phyloP scores from a whole-genome alignment of 2,329 filamentous ascomycete genomes.

The Colletotrichum magnum region DNA sequence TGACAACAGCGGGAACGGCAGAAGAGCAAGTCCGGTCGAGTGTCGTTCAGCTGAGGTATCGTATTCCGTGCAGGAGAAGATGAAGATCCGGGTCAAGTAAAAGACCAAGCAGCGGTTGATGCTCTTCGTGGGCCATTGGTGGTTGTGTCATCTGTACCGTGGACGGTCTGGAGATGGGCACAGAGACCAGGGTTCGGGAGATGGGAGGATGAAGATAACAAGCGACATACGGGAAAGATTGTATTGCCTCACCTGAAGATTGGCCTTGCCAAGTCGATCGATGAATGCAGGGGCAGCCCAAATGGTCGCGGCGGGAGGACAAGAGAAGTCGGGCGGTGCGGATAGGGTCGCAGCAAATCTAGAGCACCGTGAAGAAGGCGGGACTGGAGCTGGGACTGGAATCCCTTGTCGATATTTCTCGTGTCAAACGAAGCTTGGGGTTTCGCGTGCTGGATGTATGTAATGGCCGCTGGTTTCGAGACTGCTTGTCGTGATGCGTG shows the following conservation, averaged over 20 bases:
- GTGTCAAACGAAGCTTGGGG: slow-evolving; percentile 6
- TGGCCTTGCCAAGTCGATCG: slow-evolving; percentile 29
- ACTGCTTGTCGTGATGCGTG: slow-evolving; percentile 4
- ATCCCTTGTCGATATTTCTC: slow-evolving; percentile 15
- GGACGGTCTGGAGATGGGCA: background rate
- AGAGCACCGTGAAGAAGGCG: too few species aligned
- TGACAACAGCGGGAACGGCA: background rate
- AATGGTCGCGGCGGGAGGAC: background rate
- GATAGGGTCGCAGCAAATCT: too few species aligned
- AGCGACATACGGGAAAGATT: slow-evolving; percentile 27
- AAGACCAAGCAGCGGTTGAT: too few species aligned
- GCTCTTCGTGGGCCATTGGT: too few species aligned
- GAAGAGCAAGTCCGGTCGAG: slow-evolving; percentile 1
- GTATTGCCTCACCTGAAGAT: slow-evolving; percentile 24
- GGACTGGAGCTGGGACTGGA: background rate
- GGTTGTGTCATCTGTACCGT: too few species aligned
- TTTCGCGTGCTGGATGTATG: background rate
- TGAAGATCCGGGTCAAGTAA: too few species aligned
- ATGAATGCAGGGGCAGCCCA: slow-evolving; percentile 29
- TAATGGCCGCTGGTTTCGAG: slow-evolving; percentile 3
- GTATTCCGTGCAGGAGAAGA: background rate
- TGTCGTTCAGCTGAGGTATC: slow-evolving; percentile 19
- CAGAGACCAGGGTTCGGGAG: background rate
- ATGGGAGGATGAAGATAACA: slow-evolving; percentile 13
- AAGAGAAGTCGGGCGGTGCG: background rate